Evolutionary conservation across 2,329 filamentous ascomycete genomes (phyloP).

Genomic region (Fusarium ramigenum): DNA sequence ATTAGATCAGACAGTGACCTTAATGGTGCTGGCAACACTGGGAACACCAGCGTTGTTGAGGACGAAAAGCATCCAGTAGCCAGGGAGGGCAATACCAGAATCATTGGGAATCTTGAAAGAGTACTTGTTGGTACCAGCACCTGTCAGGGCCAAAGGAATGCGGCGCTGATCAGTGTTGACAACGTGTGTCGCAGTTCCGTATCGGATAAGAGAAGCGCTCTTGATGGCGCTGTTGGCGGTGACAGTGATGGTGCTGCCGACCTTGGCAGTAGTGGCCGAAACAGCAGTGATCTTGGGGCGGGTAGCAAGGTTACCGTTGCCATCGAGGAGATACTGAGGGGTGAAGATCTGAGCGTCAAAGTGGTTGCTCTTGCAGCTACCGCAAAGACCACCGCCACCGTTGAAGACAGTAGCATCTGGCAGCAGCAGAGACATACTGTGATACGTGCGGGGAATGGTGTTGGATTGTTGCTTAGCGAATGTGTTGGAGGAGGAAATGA

Average conservation of each 20-base stretch:
- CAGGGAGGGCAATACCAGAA: conserved; percentile 29
- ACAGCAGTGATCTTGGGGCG: conserved; percentile 25
- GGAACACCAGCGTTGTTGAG: conserved; percentile 29
- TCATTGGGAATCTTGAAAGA: conserved; percentile 26
- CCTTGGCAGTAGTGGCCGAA: conserved; percentile 16
- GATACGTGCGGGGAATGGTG: conserved; percentile 22
- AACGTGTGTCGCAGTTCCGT: conserved; percentile 32
- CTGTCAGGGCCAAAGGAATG: conserved; percentile 15
- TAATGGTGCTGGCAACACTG: conserved; percentile 30
- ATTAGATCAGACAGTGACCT: conserved; percentile 15
- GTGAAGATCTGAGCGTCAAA: conserved; percentile 38
- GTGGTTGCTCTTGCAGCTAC: conserved; percentile 27
- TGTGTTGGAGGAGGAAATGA: conserved; percentile 8
- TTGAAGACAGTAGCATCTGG: conserved; percentile 32
- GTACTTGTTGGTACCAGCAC: conserved; percentile 26
- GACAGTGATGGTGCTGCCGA: conserved; percentile 24
- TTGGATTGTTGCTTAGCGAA: conserved; percentile 25
- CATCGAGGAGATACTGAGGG: conserved; percentile 26
- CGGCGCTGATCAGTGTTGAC: conserved; percentile 39
- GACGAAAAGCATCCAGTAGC: conserved; percentile 39
- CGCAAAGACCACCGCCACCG: conserved; percentile 26
- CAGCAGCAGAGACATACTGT: conserved; percentile 29
- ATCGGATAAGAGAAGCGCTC: conserved; percentile 28
- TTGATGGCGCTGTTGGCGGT: conserved; percentile 17
- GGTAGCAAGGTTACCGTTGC: conserved; percentile 20